A percentile compares a stretch with the other conserved stretches of the same genome.
These are phyloP conservation scores for Aspergillus sp. DNA, from an alignment of 2,329 filamentous ascomycete species.

Conservation along the genomic window DNA sequence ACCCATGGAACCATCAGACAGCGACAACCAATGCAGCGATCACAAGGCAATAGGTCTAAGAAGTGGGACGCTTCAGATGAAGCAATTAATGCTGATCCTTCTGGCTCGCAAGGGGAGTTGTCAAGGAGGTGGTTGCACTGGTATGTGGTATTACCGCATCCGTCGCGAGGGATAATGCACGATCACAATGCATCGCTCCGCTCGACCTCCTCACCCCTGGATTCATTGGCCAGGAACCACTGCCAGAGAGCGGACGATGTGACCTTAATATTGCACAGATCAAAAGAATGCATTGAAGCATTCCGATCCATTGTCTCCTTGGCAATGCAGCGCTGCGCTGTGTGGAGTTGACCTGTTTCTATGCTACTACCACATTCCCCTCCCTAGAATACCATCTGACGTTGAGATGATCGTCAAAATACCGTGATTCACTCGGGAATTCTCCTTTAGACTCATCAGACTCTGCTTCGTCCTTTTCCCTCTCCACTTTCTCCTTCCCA, in stretches of 20 bases:
- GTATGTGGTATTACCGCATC: conserved; percentile 9
- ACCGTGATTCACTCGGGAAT: not conserved
- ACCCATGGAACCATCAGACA: conserved; percentile 33
- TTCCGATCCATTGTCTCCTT: not conserved
- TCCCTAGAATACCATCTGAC: conserved; percentile 5
- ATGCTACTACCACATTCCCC: conserved; percentile 8
- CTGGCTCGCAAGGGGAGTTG: not conserved
- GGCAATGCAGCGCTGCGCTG: not conserved
- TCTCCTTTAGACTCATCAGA: not conserved
- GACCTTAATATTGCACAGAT: not conserved
- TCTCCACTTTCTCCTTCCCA: not conserved
- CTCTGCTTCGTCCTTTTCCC: not conserved
- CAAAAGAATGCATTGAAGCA: not conserved
- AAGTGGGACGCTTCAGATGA: not conserved
- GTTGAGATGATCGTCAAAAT: not conserved
- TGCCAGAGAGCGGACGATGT: not conserved
- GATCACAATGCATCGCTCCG: not conserved
- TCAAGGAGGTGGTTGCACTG: not conserved
- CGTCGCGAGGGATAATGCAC: not conserved
- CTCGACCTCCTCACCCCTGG: not conserved
- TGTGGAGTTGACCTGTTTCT: conserved; percentile 5
- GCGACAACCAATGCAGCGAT: conserved; percentile 37
- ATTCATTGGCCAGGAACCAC: conserved; percentile 1
- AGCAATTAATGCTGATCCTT: not conserved
- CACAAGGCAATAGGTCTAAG: conserved; percentile 30